Evolutionary conservation across 2,329 filamentous ascomycete genomes (phyloP), one percentile per base, ranked within the genome.

Genomic region (Didymella pinodella): DNA sequence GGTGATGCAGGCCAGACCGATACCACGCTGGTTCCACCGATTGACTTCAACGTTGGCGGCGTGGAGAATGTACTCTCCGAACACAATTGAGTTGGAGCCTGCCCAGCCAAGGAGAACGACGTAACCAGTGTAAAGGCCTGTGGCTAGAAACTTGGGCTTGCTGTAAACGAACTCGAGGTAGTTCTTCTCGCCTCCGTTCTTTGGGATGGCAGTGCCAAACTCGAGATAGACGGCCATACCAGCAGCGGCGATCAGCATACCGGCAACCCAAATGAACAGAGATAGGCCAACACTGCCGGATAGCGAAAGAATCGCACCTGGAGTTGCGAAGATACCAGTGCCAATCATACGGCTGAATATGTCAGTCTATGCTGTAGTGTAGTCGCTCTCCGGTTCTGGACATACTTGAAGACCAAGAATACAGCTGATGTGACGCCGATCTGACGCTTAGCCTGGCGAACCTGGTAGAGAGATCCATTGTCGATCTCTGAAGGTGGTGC

Each of bases 1-100:
- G 0, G 87, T 89, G 68, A 90, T 85, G 71, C 88, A 88, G 11
- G 84, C 87, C n/a, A 91, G 77, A 31, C 87, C 88, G 18, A 90
- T 79, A 43, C 82, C 87, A 38, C 88, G 83, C 77, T 90, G 86
- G 73, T 90, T 89, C 87, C 87, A 90, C 22, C 87, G 80, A 48
- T 79, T 83, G 25, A 88, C 85, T 63, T 90, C 84, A 22, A 86
- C 81, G 12, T 86, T 78, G 11, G 88, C 85, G 8, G 88, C 88
- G 68, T 88, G 82, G 2, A 91, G 81, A 56, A 91, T 86, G 74
- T 90, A 90, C 71, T 90, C 87, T 59, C 88, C 88, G 63, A 91
- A 90, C 38, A 90, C 83, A 62, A 91, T 85, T 0, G 85, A 88
- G 74, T 90, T 90, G 14, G 85, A 85, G 7, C 85, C 85, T 0